Evolutionary conservation across 164 flowering plant genomes (phyloP), one percentile per base, ranked within the genome.

Genomic region (Houttuynia cordata): DNA sequence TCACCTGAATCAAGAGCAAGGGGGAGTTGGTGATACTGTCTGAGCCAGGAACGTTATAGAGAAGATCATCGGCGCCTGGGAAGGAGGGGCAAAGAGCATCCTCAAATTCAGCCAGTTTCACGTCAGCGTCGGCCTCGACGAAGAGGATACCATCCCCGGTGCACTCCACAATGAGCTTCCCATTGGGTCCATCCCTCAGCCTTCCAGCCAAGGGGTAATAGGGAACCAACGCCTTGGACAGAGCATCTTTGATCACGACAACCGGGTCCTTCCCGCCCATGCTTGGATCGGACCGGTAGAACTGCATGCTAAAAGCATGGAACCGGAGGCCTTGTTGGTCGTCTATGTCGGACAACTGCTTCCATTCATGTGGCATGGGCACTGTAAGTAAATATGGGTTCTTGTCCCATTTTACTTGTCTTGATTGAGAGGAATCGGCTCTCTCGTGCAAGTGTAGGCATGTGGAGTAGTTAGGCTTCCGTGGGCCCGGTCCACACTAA

Each of bases 31-130:
- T 53, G 19, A 78, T 61, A 12, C 56, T 69, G 3, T n/a, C 65
- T 37, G 75, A 71, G 37, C 78, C 79, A 12, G 82, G 79, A 30
- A 76, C 78, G 50, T 78, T 73, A 41, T 39, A 73, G 10, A 78
- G 64, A 20, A 78, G 74, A 51, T 76, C 72, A 47, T 78, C 76
- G 52, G 63, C 30, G 24, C 78, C 67, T 0, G 82, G 82, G 55
- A 78, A 78, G 9, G 82, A 79, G 22, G 82, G 82, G 56, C 60
- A 70, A 25, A 74, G 82, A 0, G 64, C 64, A 40, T 75, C 74
- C 0, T 76, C 76, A 50, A 78, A 73, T 52, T 78, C 52, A 42
- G 68, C 24, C 12, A 78, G 53, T 52, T 40, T 47, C 3, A 67
- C 68, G 45, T 67, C 59, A 0, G 74, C 74, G 21, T 71, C 70